phyloP scores from a whole-genome alignment of 176 grass and related monocot species.

The Thalia dealbata region DNA sequence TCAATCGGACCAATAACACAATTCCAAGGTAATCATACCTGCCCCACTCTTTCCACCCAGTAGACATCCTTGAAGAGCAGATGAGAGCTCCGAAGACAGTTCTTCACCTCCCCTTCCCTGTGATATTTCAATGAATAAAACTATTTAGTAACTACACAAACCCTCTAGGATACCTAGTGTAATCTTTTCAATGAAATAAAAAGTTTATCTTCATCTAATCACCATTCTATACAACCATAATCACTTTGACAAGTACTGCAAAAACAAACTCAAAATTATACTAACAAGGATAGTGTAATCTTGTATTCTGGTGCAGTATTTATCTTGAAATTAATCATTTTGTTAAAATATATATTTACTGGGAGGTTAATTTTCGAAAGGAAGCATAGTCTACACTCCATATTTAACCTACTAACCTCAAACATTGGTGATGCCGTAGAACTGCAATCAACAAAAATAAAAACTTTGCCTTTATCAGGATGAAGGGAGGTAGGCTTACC shows the following conservation, averaged over 20 bases:
- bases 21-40: slow-evolving; percentile 31
- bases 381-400: background rate
- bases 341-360: background rate
- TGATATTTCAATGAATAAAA: slow-evolving; percentile 16
- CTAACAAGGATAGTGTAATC: background rate
- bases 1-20: background rate
- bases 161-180: too few relatives aligned
- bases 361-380: background rate
- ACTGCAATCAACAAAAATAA: slow-evolving; percentile 79
- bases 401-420: slow-evolving; percentile 43
- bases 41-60: slow-evolving; percentile 77
- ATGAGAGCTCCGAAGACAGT: slow-evolving; percentile 62
- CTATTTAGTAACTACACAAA: background rate
- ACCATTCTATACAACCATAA: background rate
- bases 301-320: background rate
- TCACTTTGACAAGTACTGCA: background rate
- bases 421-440: slow-evolving; percentile 63
- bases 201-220: background rate
- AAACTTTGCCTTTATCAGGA: slow-evolving; percentile 81
- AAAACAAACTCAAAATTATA: background rate
- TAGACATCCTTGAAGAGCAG: slow-evolving; percentile 73
- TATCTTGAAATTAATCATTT: background rate
- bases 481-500: slow-evolving; percentile 66
- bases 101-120: slow-evolving; percentile 90
- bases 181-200: too few relatives aligned